A percentile compares a stretch with the other conserved stretches of the same genome.
phyloP scores from a whole-genome alignment of 164 flowering plant species.

The Magnolia officinalis region DNA sequence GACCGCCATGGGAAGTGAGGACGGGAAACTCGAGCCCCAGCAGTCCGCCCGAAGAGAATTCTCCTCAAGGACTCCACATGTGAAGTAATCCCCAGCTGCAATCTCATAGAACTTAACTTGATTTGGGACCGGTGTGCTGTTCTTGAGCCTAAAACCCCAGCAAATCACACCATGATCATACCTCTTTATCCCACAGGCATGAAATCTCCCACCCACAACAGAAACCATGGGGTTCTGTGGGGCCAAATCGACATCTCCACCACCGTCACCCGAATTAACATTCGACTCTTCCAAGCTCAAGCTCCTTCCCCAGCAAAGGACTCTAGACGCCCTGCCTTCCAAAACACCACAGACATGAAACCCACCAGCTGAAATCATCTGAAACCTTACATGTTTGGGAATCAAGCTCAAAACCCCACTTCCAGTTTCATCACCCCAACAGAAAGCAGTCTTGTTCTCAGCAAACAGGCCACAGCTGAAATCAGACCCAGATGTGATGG shows the following conservation, averaged over 20 bases:
- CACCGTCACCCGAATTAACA: conserved; percentile 18
- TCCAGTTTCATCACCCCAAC: conserved; percentile 92
- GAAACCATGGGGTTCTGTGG: conserved; percentile 60
- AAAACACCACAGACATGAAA: conserved; percentile 90
- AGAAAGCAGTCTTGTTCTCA: conserved; percentile 61
- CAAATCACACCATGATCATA: conserved; percentile 60
- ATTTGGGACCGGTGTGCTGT: conserved; percentile 61
- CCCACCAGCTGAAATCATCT: conserved; percentile 80
- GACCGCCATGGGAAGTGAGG: conserved; percentile 73
- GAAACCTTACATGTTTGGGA: conserved; percentile 55
- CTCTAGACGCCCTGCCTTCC: conserved; percentile 48
- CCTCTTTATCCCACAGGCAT: conserved; percentile 83
- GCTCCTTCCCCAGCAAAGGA: conserved; percentile 86
- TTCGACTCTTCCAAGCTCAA: conserved; percentile 48
- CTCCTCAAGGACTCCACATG: conserved; percentile 73
- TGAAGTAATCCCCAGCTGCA: conserved; percentile 92
- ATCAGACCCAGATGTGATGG: conserved; percentile 85
- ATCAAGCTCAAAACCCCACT: conserved; percentile 56
- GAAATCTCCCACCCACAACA: conserved; percentile 84
- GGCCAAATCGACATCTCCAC: conserved; percentile 51
- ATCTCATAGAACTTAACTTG: conserved; percentile 56
- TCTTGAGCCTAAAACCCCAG: conserved; percentile 68
- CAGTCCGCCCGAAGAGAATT: conserved; percentile 62
- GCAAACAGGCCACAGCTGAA: conserved; percentile 82
- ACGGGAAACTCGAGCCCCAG: conserved; percentile 80